These are phyloP conservation scores for Chlamydomonas reinhardtii DNA, from an alignment of 163 green algal species.

Conservation along the genomic window DNA sequence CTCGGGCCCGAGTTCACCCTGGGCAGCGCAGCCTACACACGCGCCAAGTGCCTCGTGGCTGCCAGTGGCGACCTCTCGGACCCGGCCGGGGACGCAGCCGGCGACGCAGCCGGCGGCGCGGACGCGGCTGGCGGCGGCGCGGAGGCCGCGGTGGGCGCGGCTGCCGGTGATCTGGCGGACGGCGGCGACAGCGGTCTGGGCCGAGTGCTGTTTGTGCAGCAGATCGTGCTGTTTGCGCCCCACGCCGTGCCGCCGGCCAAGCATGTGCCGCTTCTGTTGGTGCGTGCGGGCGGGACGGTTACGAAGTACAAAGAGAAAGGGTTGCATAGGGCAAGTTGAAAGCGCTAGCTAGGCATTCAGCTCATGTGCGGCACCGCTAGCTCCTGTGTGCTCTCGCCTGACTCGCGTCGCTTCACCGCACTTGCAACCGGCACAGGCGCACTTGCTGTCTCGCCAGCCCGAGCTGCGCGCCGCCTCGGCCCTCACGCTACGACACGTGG, in stretches of 20 bases:
- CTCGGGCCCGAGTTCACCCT: conserved; percentile 90
- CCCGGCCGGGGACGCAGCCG: not conserved
- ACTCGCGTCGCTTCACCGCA: too few relatives aligned
- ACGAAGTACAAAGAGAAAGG: too few relatives aligned
- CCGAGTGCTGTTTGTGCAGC: conserved; percentile 92
- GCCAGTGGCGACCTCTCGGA: conserved; percentile 7
- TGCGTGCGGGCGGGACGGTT: not conserved
- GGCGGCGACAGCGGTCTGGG: conserved; percentile 64
- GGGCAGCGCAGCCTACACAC: conserved; percentile 76
- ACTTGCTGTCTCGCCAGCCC: conserved; percentile 79
- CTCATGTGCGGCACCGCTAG: too few relatives aligned
- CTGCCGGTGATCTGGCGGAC: not conserved
- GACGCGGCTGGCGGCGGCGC: not conserved
- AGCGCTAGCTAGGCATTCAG: not conserved
- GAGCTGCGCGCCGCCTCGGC: conserved; percentile 84
- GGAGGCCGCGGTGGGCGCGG: not conserved
- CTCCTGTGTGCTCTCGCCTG: too few relatives aligned
- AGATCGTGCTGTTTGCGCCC: conserved; percentile 94
- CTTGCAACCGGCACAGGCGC: conserved; percentile 52
- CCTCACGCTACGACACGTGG: conserved; percentile 88
- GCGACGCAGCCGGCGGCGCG: not conserved
- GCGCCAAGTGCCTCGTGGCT: conserved; percentile 60
- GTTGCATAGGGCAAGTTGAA: conserved; percentile 15
- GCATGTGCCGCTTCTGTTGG: conserved; percentile 75
- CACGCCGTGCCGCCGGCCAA: conserved; percentile 77